phyloP scores from a whole-genome alignment of 495 filamentous ascomycete genomes.

The Polyplosphaeria fusca region DNA sequence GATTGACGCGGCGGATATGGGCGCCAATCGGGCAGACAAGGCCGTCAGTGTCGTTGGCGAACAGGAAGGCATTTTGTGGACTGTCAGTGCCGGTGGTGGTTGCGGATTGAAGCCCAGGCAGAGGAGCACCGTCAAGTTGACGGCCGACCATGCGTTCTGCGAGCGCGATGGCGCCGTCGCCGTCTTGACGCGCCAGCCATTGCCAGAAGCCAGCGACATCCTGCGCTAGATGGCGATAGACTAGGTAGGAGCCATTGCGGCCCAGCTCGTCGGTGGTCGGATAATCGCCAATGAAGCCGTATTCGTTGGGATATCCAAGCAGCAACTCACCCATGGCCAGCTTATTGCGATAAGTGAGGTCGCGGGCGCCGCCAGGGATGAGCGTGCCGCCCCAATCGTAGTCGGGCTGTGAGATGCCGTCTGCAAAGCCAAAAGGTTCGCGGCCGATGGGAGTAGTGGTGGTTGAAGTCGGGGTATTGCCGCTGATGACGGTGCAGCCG shows the following conservation, averaged over 20 bases:
- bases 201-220: conserved; percentile 3
- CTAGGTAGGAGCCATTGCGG: conserved; percentile 3
- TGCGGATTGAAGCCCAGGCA: neutral
- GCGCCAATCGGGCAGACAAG: conserved; percentile 2
- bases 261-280: neutral
- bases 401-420: conserved; percentile 1
- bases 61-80: neutral
- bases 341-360: neutral
- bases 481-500: conserved; percentile 2
- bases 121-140: neutral
- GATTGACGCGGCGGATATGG: conserved; percentile 2
- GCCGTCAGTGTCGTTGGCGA: neutral
- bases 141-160: conserved; percentile 4
- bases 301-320: conserved; percentile 2
- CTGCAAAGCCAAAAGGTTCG: conserved; percentile 5
- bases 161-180: conserved; percentile 2
- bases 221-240: conserved; percentile 1
- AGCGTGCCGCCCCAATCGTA: conserved; percentile 2
- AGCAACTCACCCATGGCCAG: conserved; percentile 2
- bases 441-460: conserved; percentile 2
- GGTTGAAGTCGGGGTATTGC: conserved; percentile 1
- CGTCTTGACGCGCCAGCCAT: conserved; percentile 1
- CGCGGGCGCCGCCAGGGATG: neutral
- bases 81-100: neutral
- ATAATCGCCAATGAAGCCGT: conserved; percentile 3